Evolutionary conservation across 495 filamentous ascomycete species (phyloP), one percentile per base, ranked within the genome.

Genomic region (Xylaria sp.): DNA sequence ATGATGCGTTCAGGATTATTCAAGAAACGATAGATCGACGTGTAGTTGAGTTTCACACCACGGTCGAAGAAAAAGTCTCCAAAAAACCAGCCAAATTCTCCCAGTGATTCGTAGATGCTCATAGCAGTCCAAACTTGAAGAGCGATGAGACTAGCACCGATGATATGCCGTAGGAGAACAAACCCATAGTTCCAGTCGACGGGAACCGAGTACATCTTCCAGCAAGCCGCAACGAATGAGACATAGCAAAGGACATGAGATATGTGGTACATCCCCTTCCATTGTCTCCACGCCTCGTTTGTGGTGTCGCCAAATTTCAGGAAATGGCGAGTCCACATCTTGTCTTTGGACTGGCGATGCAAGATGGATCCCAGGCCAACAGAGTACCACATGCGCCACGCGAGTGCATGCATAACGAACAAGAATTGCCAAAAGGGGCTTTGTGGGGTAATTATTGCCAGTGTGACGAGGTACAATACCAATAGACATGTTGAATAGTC

Each of bases 81-180:
- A 76, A 93, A 99, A 85, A 98, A 99, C 96, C 97, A 99, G 73
- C 97, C 97, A 77, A 98, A 98, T 77, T 99, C 96, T 53, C 95
- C 95, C 2, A 98, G 90, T 6, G 95, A 97, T 19, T 97, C 94
- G 81, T 98, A 97, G 70, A 98, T 97, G 79, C 94, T 97, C 71
- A 93, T 81, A 5, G 92, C 90, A 5, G 95, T 98, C 97, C 97
- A 99, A 14, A 95, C 81, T 77, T 99, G 96, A 58, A 99, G 86
- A 17, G 92, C 88, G 65, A 98, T 89, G 68, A 98, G 83, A 70
- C 93, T 90, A 44, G 85, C 81, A 35, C 96, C 96, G 41, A 98
- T 74, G 17, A 97, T 91, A 75, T 99, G 97, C 71, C 93, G 91
- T 72, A 98, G 88, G 35, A 97, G 85, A 6, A 91, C 91, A 58